Conservation (phyloP, 202 grass and related monocot species). For the Eragrostis tef region DNA sequence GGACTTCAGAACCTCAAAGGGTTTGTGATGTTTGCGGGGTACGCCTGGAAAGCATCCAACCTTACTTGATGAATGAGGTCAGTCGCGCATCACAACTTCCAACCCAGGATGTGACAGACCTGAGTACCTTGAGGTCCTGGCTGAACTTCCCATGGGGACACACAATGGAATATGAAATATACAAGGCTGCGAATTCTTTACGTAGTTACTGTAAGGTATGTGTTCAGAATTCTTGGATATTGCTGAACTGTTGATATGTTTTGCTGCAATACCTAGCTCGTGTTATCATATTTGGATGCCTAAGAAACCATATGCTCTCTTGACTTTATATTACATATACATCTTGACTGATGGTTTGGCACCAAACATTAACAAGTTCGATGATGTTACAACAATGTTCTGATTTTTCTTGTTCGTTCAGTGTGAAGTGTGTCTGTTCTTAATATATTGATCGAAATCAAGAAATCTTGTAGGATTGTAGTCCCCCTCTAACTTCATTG, state of each 20-base stretch:
- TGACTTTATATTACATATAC: background rate
- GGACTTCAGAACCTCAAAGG: slow-evolving; percentile 72
- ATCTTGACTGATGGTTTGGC: background rate
- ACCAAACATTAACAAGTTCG: background rate
- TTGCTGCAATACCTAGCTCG: background rate
- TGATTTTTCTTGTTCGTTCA: background rate
- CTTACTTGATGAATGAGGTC: slow-evolving; percentile 77
- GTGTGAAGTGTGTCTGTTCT: background rate
- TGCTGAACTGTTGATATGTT: background rate
- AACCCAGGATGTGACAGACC: slow-evolving; percentile 79
- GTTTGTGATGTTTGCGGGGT: slow-evolving; percentile 94
- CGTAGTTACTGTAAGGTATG: slow-evolving; percentile 80
- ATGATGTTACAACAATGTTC: background rate
- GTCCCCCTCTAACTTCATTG: background rate
- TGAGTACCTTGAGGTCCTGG: slow-evolving; percentile 91
- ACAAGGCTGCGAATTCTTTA: slow-evolving; percentile 88
- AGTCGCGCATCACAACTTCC: slow-evolving; percentile 75
- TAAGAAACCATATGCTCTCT: background rate
- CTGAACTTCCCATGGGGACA: slow-evolving; percentile 84
- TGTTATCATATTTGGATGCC: background rate
- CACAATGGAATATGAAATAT: slow-evolving; percentile 96
- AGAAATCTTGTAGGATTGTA: background rate
- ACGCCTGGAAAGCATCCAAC: slow-evolving; percentile 70
- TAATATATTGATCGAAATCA: background rate
- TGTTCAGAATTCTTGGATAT: background rate